Evolutionary conservation across 345 rosid genomes (phyloP).

Genomic region (Eutrema heterophyllum): DNA sequence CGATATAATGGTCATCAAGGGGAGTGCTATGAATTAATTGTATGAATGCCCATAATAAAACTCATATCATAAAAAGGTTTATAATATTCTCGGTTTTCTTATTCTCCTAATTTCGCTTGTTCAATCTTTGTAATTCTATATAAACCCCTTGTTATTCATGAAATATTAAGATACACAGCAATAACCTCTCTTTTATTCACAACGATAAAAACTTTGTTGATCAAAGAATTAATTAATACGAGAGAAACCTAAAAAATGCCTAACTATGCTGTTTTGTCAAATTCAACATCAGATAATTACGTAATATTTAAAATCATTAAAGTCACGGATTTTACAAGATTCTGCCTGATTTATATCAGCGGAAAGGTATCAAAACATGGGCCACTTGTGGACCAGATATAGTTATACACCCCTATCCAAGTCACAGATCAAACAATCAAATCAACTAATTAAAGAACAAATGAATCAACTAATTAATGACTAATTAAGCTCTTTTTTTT

Average conservation of each 20-base stretch:
- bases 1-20: no score
- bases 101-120: rapidly evolving
- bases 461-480: neutral
- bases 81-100: no score
- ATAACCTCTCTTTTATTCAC: no score
- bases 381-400: slow-evolving; percentile 15
- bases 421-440: slow-evolving; percentile 20
- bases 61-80: no score
- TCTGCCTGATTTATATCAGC: neutral
- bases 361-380: neutral
- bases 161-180: rapidly evolving
- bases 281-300: neutral
- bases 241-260: neutral
- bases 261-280: neutral
- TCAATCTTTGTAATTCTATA: no score
- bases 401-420: slow-evolving; percentile 5
- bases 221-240: neutral
- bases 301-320: neutral
- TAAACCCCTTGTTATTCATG: no score
- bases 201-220: neutral
- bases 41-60: no score
- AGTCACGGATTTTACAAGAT: slow-evolving; percentile 17
- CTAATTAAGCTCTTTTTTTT: neutral
- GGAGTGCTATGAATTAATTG: no score
- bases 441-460: neutral